Evolutionary conservation across 768 basidiomycete species (phyloP), one percentile per base, ranked within the genome.

Genomic region (Rhizopogon rudus): DNA sequence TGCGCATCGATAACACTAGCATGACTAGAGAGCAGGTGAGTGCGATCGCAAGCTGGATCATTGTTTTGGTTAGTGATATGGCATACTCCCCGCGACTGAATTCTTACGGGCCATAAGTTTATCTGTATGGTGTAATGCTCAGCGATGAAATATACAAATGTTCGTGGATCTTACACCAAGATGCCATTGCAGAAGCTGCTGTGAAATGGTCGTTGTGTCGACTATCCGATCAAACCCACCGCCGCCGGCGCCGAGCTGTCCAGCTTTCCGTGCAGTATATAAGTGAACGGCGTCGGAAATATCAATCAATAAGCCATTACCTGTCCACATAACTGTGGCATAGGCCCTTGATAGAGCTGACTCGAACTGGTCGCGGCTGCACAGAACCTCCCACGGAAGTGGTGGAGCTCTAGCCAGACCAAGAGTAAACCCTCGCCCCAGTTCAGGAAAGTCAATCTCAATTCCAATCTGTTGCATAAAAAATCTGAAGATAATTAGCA

Each of bases 61-160:
- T 33, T 20, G 35, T 16, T 20, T 35, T 33, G 9, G 14, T 22
- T 16, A 29, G 40, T 12, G n/a, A 10, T 7, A 31, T 43, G 25
- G 25, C 25, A 42, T 0, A 51, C 40, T 5, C 8, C 12, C 31
- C 29, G 9, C 1, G 41, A 49, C 3, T 16, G 17, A 6, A 49
- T 49, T 17, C 62, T 45, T 8, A 60, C 62, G 17, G 61, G 59
- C 40, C 59, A 20, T 12, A 5, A 5, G 45, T 63, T 63, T 53
- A 63, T 60, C 61, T 63, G 16, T 13, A 12, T 14, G 3, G 4
- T 10, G 0, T 29, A 5, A 3, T 6, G 3, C 10, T 50, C 1
- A 55, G 28, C 16, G 12, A n/a, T 14, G 14, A 22, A 17, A 2
- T 37, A 16, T 28, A 8, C 0, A 29, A 29, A 54, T 16, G 4